Base-by-base conservation (phyloP, 129 eudicot genomes). In the Centaurea solstitialis region DNA sequence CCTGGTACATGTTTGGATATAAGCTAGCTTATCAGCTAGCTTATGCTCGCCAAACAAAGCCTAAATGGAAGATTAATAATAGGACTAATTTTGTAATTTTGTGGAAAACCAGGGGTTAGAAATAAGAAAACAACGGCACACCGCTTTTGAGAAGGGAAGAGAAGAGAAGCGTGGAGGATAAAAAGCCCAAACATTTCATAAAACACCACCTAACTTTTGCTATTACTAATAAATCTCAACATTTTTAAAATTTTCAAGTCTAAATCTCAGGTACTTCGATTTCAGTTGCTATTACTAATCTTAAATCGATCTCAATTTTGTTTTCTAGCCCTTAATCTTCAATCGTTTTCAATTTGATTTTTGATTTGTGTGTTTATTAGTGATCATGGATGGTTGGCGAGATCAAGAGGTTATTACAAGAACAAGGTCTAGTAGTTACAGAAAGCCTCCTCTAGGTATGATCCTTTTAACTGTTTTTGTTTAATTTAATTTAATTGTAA, bases 361-460 rank as follows among this genome's bases (percentile, higher is more conserved):
- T 70, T 76, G 67, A 17, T 61, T 80, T 81, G 11, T 35, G 82
- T 72, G 70, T 78, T 66, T 59, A n/a, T 23, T 45, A 76, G 84
- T 38, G 86, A 53, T 75, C 53, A 90, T 90, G 91, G 91, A 90
- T 62, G 64, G 84, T 67, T 38, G 85, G 81, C 71, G 86, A 77
- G 79, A 87, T 80, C 85, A 71, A 41, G 88, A 85, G 75, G 69
- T 18, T 65, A 17, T 18, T 65, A 17, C 87, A 64, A 82, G 83
- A 77, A 66, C 81, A 10, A 90, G 79, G 70, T 76, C 88, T 72
- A 68, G 76, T 30, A 26, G 40, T 68, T 80, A 81, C 78, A 78
- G 70, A 77, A 91, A 78, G 81, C 89, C 96, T 59, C 87, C 93
- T 59, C 69, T 75, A 18, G 93, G 91, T 85, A 88, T 57, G 83